Evolutionary conservation across 2,329 filamentous ascomycete genomes (phyloP).

Genomic region (Diaporthe australafricana): DNA sequence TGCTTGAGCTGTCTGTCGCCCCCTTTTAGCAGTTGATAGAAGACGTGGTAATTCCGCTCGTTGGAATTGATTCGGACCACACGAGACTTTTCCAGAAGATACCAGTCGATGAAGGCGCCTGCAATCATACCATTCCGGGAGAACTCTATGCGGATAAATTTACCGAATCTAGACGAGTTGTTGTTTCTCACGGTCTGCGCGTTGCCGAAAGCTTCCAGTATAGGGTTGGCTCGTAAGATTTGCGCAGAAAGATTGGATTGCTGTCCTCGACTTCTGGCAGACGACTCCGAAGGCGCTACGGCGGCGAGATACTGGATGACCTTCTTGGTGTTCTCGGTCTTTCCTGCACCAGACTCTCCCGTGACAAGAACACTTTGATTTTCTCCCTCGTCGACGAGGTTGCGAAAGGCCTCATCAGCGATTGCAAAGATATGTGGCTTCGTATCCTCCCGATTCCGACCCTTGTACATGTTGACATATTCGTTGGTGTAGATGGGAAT

Average conservation of each 20-base stretch:
- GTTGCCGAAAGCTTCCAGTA: conserved; percentile 97
- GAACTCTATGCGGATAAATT: conserved; percentile 98
- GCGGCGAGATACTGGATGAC: conserved; percentile 98
- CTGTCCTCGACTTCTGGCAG: conserved; percentile 68
- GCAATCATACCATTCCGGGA: conserved; percentile 88
- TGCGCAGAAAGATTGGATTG: conserved; percentile 94
- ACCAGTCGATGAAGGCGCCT: conserved; percentile 98
- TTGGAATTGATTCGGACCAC: conserved; percentile 89
- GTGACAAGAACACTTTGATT: conserved; percentile 99
- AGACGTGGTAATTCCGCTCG: conserved; percentile 96
- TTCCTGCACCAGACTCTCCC: conserved; percentile 96
- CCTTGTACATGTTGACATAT: conserved; percentile 98
- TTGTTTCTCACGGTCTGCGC: conserved; percentile 98
- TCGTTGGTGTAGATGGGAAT: conserved; percentile 96
- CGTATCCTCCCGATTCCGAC: conserved; percentile 89
- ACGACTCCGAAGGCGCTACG: conserved; percentile 86
- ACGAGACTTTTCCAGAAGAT: conserved; percentile 96
- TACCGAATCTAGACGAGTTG: conserved; percentile 97
- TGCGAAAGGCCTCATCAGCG: conserved; percentile 96
- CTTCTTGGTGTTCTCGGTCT: conserved; percentile 99
- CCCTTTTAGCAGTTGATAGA: conserved; percentile 93
- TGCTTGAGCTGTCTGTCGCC: conserved; percentile 79
- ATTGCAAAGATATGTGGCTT: conserved; percentile 98
- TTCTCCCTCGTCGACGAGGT: conserved; percentile 91
- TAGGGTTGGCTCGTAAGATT: conserved; percentile 95